Evolutionary conservation across 2,329 filamentous ascomycete genomes (phyloP), one percentile per base, ranked within the genome.

Genomic region (Trichoderma koningii): DNA sequence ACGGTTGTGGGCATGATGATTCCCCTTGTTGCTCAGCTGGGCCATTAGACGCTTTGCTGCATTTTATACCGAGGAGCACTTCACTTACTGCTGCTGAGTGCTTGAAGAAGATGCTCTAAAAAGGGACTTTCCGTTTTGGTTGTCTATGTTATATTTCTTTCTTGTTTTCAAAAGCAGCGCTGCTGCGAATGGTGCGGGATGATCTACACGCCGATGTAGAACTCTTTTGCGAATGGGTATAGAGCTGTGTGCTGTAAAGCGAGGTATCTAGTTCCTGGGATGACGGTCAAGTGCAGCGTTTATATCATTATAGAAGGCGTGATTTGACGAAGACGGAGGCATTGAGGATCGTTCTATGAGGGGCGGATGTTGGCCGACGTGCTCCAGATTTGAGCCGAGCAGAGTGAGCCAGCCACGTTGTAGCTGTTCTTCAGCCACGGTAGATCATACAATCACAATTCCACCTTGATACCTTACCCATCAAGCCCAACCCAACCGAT

Each of bases 1-100:
- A 90, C 89, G 3, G 84, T 93, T 15, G 83, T 82, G 28, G 91
- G 91, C 68, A 94, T 95, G 90, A 76, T 94, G 62, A 75, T 95
- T 62, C 91, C 91, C 15, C 81, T 94, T 47, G 77, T 93, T 48
- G 92, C 90, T 21, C 90, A 93, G 71, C 85, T 93, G 69, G 91
- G 91, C 3, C 90, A 93, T 74, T 87, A 89, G 41, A 47, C 21
- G 19, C 9, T 26, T 12, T 23, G 28, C n/a, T 10, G 14, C n/a
- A 5, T 28, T 38, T 26, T 2, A 52, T 17, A n/a, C 10, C 34
- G 10, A 34, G 30, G 30, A 10, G 30, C 7, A 7, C 28, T 28
- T 10, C 7, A 7, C 28, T 28, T 10, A 10, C 30, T 51, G 14
- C 56, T 42, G 41, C 21, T 10, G 19, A 44, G 57, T 10, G 15